Conservation (phyloP, 371 early-diverging fungal genomes). For the Syncephalastrum monosporum region DNA sequence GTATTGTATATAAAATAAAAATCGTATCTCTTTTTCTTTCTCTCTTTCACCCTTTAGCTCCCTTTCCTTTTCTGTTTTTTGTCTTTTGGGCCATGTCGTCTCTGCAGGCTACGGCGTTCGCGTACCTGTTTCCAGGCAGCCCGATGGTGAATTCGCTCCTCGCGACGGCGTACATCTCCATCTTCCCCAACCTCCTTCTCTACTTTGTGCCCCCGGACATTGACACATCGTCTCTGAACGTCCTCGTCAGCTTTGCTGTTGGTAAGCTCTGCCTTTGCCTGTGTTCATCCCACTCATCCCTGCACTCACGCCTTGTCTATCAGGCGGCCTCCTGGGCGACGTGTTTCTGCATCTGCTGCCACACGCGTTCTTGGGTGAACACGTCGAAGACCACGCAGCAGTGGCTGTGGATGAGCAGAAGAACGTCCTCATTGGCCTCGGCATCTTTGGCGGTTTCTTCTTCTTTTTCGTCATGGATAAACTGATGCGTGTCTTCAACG, state of each 20-base stretch:
- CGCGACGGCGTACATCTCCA: constrained; percentile 81
- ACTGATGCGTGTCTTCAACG: constrained; percentile 77
- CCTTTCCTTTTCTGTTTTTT: background rate
- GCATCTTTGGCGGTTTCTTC: constrained; percentile 75
- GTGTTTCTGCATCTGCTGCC: constrained; percentile 85
- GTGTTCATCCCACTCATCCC: background rate
- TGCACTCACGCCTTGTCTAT: background rate
- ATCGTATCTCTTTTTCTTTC: background rate
- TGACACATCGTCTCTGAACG: constrained; percentile 65
- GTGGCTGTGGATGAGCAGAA: constrained; percentile 51
- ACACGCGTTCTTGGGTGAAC: constrained; percentile 69
- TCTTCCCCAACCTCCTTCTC: constrained; percentile 79
- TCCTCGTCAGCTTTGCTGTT: constrained; percentile 82
- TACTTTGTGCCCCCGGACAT: constrained; percentile 83
- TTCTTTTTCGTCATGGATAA: constrained; percentile 81
- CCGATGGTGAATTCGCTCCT: constrained; percentile 71
- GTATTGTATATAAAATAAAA: too few species aligned
- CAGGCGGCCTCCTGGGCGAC: constrained; percentile 79
- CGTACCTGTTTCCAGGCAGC: constrained; percentile 60
- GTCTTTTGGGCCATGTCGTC: constrained; percentile 22
- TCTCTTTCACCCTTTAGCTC: background rate
- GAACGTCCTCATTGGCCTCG: constrained; percentile 70
- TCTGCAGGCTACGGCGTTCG: constrained; percentile 43
- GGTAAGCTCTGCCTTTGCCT: constrained; percentile 31
- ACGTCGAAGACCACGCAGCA: constrained; percentile 38